Conservation (phyloP, 768 basidiomycete species). For the Saitozyma podzolica region DNA sequence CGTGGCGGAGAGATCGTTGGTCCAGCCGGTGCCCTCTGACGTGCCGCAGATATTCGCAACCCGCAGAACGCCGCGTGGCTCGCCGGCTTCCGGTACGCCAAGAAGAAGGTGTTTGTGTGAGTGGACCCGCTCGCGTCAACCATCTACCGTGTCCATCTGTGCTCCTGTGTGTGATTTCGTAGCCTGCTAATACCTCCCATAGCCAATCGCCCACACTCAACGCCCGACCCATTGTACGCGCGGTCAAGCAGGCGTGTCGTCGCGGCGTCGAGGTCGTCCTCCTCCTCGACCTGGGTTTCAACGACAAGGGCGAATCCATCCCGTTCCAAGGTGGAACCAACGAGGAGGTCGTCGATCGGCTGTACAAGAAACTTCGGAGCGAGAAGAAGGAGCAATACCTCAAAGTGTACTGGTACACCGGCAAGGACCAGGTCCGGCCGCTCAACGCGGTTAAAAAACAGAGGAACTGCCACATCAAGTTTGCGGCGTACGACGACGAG, state of each 20-base stretch:
- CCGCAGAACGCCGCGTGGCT: constrained; percentile 72
- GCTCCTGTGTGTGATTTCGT: background rate
- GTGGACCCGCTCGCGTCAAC: constrained; percentile 23
- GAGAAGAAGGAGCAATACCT: constrained; percentile 57
- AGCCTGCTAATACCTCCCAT: constrained; percentile 6
- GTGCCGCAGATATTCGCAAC: constrained; percentile 55
- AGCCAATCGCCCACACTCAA: constrained; percentile 73
- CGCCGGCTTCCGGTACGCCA: constrained; percentile 63
- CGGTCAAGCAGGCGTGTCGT: constrained; percentile 63
- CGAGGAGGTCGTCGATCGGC: constrained; percentile 64
- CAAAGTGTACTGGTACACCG: constrained; percentile 57
- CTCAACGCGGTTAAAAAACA: constrained; percentile 67
- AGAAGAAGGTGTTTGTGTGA: constrained; percentile 66
- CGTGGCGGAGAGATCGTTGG: background rate
- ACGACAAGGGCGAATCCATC: constrained; percentile 64
- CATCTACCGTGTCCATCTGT: background rate
- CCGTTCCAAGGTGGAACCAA: constrained; percentile 73
- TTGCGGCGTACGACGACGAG: constrained; percentile 67
- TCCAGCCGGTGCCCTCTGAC: constrained; percentile 17
- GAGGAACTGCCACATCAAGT: constrained; percentile 72
- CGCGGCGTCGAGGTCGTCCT: constrained; percentile 64
- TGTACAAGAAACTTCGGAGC: constrained; percentile 60
- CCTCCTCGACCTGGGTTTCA: constrained; percentile 63
- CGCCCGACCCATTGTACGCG: constrained; percentile 64
- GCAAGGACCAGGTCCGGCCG: constrained; percentile 67